A percentile compares a stretch with the other conserved stretches of the same genome.
Evolutionary conservation across 768 basidiomycete species (phyloP).

Genomic region (Naganishia vaughanmartiniae): DNA sequence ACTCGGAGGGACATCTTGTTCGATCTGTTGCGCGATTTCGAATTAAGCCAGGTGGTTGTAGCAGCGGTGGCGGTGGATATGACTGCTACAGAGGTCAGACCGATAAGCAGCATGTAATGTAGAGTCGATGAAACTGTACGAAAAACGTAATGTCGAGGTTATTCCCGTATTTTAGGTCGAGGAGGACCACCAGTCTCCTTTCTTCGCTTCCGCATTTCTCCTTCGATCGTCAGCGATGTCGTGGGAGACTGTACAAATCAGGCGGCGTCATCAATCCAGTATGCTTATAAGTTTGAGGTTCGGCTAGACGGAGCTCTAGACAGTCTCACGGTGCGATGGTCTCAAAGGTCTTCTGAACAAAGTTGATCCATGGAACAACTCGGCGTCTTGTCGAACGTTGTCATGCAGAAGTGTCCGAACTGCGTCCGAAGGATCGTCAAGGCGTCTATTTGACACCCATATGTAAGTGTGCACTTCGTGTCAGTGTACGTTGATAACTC

Average conservation of each 20-base stretch:
- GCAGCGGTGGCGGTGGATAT: background rate
- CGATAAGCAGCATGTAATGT: conserved; percentile 9
- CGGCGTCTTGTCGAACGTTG: too few species aligned
- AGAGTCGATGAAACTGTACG: background rate
- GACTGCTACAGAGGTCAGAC: conserved; percentile 1
- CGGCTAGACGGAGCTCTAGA: too few species aligned
- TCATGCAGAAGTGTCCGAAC: too few species aligned
- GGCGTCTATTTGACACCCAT: too few species aligned
- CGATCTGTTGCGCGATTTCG: background rate
- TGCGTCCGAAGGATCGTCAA: too few species aligned
- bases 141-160: background rate
- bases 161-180: conserved; percentile 3
- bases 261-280: background rate
- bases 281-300: background rate
- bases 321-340: too few species aligned
- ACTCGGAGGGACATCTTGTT: conserved; percentile 20
- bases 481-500: too few species aligned
- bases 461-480: too few species aligned
- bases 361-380: too few species aligned
- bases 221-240: background rate
- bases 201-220: background rate
- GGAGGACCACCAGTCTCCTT: background rate
- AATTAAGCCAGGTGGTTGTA: background rate
- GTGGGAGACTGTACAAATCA: conserved; percentile 4
- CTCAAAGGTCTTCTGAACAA: too few species aligned